Evolutionary conservation across 2,329 filamentous ascomycete species (phyloP), one percentile per base, ranked within the genome.

Genomic region (Xylaria sp.): DNA sequence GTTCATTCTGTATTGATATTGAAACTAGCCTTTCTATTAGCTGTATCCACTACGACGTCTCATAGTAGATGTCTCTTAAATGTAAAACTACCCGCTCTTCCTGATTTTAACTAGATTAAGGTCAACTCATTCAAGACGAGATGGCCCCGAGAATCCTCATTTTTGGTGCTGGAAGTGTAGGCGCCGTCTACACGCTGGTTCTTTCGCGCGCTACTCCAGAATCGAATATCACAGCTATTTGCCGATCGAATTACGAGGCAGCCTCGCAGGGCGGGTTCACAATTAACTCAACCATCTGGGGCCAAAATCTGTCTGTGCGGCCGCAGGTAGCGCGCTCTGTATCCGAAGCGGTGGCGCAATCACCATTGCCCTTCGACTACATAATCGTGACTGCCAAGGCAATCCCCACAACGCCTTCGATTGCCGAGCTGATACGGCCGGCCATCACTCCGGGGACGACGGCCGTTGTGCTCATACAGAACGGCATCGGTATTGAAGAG

Each of bases 401-500:
- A 2, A 49, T 78, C 3, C 75, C 71, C 13, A 74, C 74, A 2
- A 66, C 9, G 2, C 76, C 77, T 2, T 75, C 76, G 4, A 73
- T 68, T 13, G 73, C 77, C 5, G 74, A 77, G 63, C 56, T 78
- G 49, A 74, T 79, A 67, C 61, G 52, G n/a, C 78, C 78, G 1
- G 78, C 75, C 1, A 70, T 79, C 12, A 66, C 69, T 18, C 60
- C 68, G 15, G 71, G 63, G 9, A 67, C 41, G 15, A 88, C 86
- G 0, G 80, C 82, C 6, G 84, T 89, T 51, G 85, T 86, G n/a
- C 81, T 89, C 7, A 78, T 88, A 39, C 87, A 89, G 72, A 89
- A 89, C 71, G 87, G 87, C 15, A 83, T 89, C 61, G 82, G 80
- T 8, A 86, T 89, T 67, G 87, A 89, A 74, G 80, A 83, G 2